Conservation (phyloP, 2,329 filamentous ascomycete genomes). For the Botryotinia narcissicola region DNA sequence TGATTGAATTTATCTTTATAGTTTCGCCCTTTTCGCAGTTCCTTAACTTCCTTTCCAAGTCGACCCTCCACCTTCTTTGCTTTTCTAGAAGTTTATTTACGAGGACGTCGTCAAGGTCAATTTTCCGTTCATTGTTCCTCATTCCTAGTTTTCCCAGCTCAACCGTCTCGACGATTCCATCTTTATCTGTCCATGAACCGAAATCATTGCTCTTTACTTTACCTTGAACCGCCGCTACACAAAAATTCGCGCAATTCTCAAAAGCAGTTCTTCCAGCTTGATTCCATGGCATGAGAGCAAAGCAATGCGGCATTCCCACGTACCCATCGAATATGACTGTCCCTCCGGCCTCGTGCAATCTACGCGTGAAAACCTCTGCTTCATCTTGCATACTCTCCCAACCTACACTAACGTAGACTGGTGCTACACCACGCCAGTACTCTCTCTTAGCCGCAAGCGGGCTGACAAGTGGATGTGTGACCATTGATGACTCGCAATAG, state of each 20-base stretch:
- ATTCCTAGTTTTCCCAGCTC: conserved; percentile 10
- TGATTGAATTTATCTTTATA: too few species aligned
- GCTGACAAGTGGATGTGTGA: conserved; percentile 66
- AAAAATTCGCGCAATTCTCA: conserved; percentile 10
- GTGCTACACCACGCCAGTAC: conserved; percentile 62
- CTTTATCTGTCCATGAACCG: conserved; percentile 7
- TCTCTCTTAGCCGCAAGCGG: conserved; percentile 49
- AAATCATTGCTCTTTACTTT: not conserved
- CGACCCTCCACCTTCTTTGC: conserved; percentile 11
- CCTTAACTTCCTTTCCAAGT: conserved; percentile 11
- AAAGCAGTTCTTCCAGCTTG: conserved; percentile 15
- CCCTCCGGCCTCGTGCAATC: conserved; percentile 56
- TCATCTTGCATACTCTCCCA: conserved; percentile 73
- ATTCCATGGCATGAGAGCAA: conserved; percentile 49
- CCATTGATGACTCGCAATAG: conserved; percentile 53
- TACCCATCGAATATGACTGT: conserved; percentile 67
- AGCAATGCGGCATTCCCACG: conserved; percentile 79
- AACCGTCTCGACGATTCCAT: not conserved
- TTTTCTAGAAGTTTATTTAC: conserved; percentile 2
- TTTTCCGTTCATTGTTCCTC: conserved; percentile 2
- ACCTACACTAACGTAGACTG: conserved; percentile 66
- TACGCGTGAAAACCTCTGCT: conserved; percentile 56
- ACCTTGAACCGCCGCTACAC: not conserved
- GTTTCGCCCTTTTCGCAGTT: not conserved
- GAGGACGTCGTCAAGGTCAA: conserved; percentile 10